Conservation (phyloP, 768 basidiomycete genomes). For the Lactifluus subvellereus region DNA sequence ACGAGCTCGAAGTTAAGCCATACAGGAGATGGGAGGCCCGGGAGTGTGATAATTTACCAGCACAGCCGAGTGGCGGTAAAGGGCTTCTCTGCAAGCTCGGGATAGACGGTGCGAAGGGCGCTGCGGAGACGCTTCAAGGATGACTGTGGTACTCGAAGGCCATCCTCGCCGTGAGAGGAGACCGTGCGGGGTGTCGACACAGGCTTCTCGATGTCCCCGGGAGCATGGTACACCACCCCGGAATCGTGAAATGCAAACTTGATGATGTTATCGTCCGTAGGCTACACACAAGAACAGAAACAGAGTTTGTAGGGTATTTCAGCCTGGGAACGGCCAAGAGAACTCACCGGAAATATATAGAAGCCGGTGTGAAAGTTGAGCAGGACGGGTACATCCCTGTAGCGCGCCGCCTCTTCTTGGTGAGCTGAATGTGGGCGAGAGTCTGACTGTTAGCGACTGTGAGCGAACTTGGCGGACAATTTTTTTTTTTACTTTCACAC, state of each 20-base stretch:
- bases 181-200: slow-evolving; percentile 77
- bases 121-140: slow-evolving; percentile 47
- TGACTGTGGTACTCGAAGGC: slow-evolving; percentile 58
- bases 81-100: slow-evolving; percentile 67
- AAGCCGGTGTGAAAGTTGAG: slow-evolving; percentile 69
- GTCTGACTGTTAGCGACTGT: slow-evolving; percentile 51
- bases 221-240: slow-evolving; percentile 53
- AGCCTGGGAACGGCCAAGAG: not conserved
- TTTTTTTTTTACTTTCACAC: not conserved
- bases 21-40: not conserved
- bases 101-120: slow-evolving; percentile 57
- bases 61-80: slow-evolving; percentile 75
- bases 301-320: not conserved
- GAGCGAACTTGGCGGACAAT: not conserved
- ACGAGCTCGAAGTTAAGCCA: not conserved
- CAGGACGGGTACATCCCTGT: slow-evolving; percentile 60
- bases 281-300: slow-evolving; percentile 36
- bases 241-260: slow-evolving; percentile 75
- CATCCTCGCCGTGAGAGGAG: slow-evolving; percentile 48
- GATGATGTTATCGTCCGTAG: slow-evolving; percentile 59
- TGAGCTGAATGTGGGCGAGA: slow-evolving; percentile 73
- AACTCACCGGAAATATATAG: slow-evolving; percentile 75
- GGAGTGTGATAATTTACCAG: slow-evolving; percentile 50
- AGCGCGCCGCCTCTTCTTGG: slow-evolving; percentile 57
- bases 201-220: slow-evolving; percentile 27